Percentiles rank a stretch among this genome's conserved stretches.
Evolutionary conservation across 2,329 filamentous ascomycete genomes (phyloP).

Genomic region (Pyricularia sp.): DNA sequence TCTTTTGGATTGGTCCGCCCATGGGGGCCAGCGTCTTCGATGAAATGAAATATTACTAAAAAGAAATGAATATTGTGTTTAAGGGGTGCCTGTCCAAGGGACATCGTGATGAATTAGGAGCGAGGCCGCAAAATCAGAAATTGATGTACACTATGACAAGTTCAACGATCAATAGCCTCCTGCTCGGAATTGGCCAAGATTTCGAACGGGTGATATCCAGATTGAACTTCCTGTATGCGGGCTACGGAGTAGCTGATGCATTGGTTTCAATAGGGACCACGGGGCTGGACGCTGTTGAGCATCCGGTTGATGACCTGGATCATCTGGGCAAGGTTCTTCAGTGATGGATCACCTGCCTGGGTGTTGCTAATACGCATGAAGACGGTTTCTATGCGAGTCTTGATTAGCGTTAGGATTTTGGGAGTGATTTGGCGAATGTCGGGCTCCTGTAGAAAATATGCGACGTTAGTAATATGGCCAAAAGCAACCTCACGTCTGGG

Average conservation of each 20-base stretch:
- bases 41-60: background rate
- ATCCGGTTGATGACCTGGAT: constrained; percentile 21
- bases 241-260: background rate
- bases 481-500: background rate
- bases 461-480: background rate
- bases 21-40: background rate
- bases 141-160: background rate
- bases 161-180: background rate
- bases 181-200: background rate
- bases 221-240: background rate
- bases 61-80: background rate
- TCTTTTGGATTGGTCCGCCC: background rate
- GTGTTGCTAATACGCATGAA: constrained; percentile 36
- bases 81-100: background rate
- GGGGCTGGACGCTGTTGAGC: constrained; percentile 11
- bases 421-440: constrained; percentile 42
- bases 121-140: background rate
- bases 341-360: constrained; percentile 30
- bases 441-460: constrained; percentile 28
- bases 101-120: background rate
- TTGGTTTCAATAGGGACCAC: constrained; percentile 1
- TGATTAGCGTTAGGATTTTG: constrained; percentile 41
- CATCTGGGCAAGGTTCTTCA: constrained; percentile 35
- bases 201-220: background rate
- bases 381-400: constrained; percentile 37